Conservation (phyloP, 768 basidiomycete genomes). For the Tylopilus vinaceipallidus region DNA sequence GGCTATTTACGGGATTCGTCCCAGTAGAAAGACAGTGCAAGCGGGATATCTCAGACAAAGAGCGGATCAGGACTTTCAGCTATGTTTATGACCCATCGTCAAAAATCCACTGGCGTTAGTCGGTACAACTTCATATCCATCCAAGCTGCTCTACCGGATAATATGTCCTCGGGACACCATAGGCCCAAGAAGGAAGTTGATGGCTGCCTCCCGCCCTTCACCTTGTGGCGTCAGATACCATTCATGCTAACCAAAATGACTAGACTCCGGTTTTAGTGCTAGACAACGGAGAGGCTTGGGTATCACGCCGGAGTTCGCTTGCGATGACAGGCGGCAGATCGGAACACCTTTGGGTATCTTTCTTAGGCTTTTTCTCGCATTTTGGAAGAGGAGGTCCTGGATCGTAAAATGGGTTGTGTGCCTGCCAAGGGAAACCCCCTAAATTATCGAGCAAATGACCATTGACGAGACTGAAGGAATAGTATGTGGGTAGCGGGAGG, state of each 20-base stretch:
- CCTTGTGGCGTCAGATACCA: too few relatives aligned
- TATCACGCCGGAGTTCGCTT: neutral
- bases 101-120: neutral
- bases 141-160: neutral
- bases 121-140: neutral
- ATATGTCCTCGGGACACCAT: too few relatives aligned
- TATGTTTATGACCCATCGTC: neutral
- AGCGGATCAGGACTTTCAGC: neutral
- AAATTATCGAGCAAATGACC: conserved; percentile 45
- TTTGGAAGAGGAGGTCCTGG: conserved; percentile 63
- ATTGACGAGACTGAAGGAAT: conserved; percentile 52
- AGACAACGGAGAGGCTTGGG: conserved; percentile 1
- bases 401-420: conserved; percentile 67
- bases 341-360: neutral
- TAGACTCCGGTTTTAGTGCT: neutral
- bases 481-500: conserved; percentile 40
- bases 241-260: too few relatives aligned
- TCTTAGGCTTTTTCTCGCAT: conserved; percentile 20
- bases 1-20: neutral
- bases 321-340: neutral
- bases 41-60: neutral
- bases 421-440: conserved; percentile 43
- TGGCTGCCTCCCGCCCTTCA: too few relatives aligned
- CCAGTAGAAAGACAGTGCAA: neutral
- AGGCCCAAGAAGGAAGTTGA: too few relatives aligned